Base-by-base conservation (phyloP, 2,329 filamentous ascomycete species). In the Teratosphaeria zuluensis region DNA sequence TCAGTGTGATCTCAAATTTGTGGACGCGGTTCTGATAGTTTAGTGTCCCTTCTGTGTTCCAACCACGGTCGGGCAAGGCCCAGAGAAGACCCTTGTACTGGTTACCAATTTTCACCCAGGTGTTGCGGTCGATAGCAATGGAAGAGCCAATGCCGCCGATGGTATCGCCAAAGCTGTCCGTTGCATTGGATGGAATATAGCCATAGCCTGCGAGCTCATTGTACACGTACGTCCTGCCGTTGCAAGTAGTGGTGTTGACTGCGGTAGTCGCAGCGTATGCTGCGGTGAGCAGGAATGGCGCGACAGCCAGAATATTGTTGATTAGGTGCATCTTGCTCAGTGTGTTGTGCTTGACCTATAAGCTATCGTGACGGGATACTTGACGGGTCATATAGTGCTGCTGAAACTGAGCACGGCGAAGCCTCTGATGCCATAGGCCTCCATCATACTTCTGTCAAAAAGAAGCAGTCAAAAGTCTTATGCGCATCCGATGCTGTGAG, bases 11-110 rank as follows among this genome's bases (percentile, higher is more conserved):
- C 55, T 75, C 69, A 69, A 89, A 85, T 68, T 87, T 86, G 71
- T 90, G 87, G 31, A 90, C 78, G 35, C 87, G 80, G 2, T 81
- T 79, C 63, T 88, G 82, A 69, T 80, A 88, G 69, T 88, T 88
- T 19, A 86, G 64, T 8, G 86, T 89, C 52, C 85, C 86, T 19
- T 56, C 28, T 11, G 86, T 89, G 67, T 90, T 89, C 85, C 87
- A 90, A 42, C 87, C 87, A 7, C 64, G 55, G 53, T 67, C 66
- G 1, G 87, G 86, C 16, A 89, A 71, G 12, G 78, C 76, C 73
- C 81, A 90, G 24, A 89, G 67, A 3, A 81, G 78, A 16, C 85
- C 87, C 2, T 78, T 77, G 68, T 89, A 90, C 56, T 73, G 30
- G 16, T 51, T 77, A 4, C 70, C 69, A 2, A 72, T 72, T 67